These are phyloP conservation scores for Lycium ferocissimum DNA, from an alignment of 257 asterid species.

Conservation along the genomic window DNA sequence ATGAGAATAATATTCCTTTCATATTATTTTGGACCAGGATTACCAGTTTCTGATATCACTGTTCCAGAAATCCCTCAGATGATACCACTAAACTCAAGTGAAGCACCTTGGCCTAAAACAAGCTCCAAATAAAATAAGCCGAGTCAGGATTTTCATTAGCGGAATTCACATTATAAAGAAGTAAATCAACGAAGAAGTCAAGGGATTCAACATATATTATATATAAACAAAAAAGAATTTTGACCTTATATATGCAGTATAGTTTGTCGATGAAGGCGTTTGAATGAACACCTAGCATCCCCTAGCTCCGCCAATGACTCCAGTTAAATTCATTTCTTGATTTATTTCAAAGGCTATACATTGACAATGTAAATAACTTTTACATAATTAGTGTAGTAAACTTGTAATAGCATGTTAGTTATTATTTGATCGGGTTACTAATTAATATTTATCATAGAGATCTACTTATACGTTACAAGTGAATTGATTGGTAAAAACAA, in stretches of 20 bases:
- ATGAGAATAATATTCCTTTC: constrained; percentile 23
- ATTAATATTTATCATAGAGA: not conserved
- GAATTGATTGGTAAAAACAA: not conserved
- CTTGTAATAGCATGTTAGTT: not conserved
- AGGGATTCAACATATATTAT: not conserved
- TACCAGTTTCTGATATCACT: not conserved
- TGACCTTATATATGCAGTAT: not conserved
- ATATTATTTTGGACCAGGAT: constrained; percentile 5
- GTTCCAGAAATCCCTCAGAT: not conserved
- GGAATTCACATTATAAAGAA: not conserved
- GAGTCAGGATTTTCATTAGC: not conserved
- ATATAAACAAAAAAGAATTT: not conserved
- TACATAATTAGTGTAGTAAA: not conserved
- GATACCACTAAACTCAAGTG: not conserved
- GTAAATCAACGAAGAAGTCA: not conserved
- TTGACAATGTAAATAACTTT: not conserved
- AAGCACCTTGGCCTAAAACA: not conserved
- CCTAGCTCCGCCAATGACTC: not conserved
- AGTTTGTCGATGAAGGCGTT: not conserved
- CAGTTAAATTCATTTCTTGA: not conserved
- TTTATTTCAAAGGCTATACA: not conserved
- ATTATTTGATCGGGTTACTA: not conserved
- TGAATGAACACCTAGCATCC: not conserved
- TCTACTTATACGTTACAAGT: too few species aligned
- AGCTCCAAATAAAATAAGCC: not conserved